phyloP scores from a whole-genome alignment of 441 rosid species.

The Jatropha multifida region DNA sequence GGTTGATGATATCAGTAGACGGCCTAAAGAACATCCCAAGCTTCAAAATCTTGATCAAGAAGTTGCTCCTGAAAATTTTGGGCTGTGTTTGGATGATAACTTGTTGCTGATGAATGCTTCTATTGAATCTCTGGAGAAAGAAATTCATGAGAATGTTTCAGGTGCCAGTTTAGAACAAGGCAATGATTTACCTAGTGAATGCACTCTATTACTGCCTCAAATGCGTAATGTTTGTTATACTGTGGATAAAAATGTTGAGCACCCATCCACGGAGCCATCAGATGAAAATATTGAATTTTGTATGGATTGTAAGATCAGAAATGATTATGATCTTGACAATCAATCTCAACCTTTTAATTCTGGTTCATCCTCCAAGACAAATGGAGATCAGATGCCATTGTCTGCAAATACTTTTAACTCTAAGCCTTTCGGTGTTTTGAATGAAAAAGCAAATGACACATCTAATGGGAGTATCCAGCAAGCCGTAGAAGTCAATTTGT shows the following conservation, averaged over 20 bases:
- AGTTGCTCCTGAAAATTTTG: slow-evolving; percentile 26
- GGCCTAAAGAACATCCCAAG: slow-evolving; percentile 32
- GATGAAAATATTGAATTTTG: slow-evolving; percentile 25
- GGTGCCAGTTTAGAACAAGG: slow-evolving; percentile 11
- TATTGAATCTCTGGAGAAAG: slow-evolving; percentile 27
- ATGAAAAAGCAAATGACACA: slow-evolving; percentile 25
- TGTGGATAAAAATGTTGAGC: slow-evolving; percentile 22
- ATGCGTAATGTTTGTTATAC: slow-evolving; percentile 21
- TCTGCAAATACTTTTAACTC: slow-evolving; percentile 23
- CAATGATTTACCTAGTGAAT: slow-evolving; percentile 18
- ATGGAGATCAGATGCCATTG: slow-evolving; percentile 28
- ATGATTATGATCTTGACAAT: slow-evolving; percentile 23
- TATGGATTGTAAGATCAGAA: slow-evolving; percentile 16
- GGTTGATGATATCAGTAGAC: slow-evolving; percentile 31
- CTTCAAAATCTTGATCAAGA: slow-evolving; percentile 30
- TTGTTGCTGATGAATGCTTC: slow-evolving; percentile 26
- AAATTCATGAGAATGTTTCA: slow-evolving; percentile 18
- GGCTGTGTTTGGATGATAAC: slow-evolving; percentile 19
- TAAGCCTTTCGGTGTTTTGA: slow-evolving; percentile 21
- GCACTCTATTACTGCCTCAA: slow-evolving; percentile 22
- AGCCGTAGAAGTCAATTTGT: slow-evolving; percentile 21
- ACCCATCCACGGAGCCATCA: slow-evolving; percentile 16
- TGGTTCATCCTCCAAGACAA: slow-evolving; percentile 23
- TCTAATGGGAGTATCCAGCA: slow-evolving; percentile 32
- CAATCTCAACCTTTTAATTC: slow-evolving; percentile 31